These are phyloP conservation scores for Psilocybe mexicana DNA, from an alignment of 1,284 basidiomycete species.

Conservation along the genomic window DNA sequence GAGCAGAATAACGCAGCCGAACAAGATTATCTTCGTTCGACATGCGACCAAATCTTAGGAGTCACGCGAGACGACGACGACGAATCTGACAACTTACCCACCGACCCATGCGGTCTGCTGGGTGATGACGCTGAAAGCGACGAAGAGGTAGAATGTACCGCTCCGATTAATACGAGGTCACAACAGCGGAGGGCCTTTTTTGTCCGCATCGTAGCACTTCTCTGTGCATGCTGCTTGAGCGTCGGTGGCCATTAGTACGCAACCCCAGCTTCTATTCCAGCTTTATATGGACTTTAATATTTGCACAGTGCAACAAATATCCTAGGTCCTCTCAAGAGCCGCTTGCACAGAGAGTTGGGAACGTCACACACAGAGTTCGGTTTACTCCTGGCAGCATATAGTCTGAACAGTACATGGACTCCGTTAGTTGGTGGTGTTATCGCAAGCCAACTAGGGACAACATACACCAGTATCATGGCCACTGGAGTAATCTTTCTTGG, in stretches of 20 bases:
- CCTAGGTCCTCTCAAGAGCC: slow-evolving; percentile 74
- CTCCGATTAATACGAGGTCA: background rate
- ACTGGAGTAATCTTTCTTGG: slow-evolving; percentile 71
- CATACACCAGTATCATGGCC: slow-evolving; percentile 67
- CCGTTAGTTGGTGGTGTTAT: slow-evolving; percentile 71
- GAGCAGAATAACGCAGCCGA: background rate
- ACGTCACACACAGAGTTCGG: slow-evolving; percentile 79
- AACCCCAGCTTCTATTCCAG: background rate
- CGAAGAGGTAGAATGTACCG: slow-evolving; percentile 3
- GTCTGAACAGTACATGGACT: slow-evolving; percentile 81
- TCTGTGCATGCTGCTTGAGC: slow-evolving; percentile 75
- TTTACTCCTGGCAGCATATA: slow-evolving; percentile 72
- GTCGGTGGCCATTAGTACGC: slow-evolving; percentile 76
- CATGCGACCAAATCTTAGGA: slow-evolving; percentile 23
- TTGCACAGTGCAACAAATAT: slow-evolving; percentile 64
- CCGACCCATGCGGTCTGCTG: slow-evolving; percentile 18
- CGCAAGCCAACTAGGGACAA: slow-evolving; percentile 69
- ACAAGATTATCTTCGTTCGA: slow-evolving; percentile 18
- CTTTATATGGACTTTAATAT: slow-evolving; percentile 1
- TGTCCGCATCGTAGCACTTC: slow-evolving; percentile 59
- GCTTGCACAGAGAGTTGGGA: slow-evolving; percentile 69
- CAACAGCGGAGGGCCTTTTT: slow-evolving; percentile 40
- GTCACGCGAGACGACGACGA: slow-evolving; percentile 9
- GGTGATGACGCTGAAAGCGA: slow-evolving; percentile 8
- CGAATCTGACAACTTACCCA: slow-evolving; percentile 6